Evolutionary conservation across 2,329 filamentous ascomycete genomes (phyloP), one percentile per base, ranked within the genome.

Genomic region (Calonectria hawksworthii): DNA sequence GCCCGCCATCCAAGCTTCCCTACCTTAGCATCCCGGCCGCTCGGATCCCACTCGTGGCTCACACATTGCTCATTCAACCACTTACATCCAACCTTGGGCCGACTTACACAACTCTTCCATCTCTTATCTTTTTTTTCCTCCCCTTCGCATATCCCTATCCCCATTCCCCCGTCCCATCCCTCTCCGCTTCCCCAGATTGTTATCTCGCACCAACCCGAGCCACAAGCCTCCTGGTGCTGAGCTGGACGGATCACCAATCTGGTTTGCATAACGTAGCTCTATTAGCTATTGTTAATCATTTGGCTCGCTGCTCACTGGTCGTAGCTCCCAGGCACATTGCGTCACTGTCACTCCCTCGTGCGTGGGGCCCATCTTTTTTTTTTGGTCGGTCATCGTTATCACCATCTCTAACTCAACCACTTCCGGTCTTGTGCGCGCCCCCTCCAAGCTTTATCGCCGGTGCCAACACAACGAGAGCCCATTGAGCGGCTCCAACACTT

Each of bases 121-220:
- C 75, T 75, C 70, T 71, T 68, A 56, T 72, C 72, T 75, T 70
- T 72, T 71, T 71, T 70, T 74, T 71, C 70, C 69, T 74, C 74
- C 64, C 67, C 71, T 64, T 77, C 64, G 72, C 67, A 34, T 73
- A 21, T 36, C 30, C 51, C 47, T 54, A 50, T 56, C 50, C 68
- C 54, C 47, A 64, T 52, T 61, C 38, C 63, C 56, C 67, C 67
- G 30, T 61, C 34, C 54, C 69, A 41, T 72, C 52, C 72, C 74
- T 75, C 72, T 80, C 79, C 78, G 77, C 73, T 81, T 80, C 80
- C 80, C 80, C 80, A 81, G 80, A 80, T 78, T 81, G 77, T 81
- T 81, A 81, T 81, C 80, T 81, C 74, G 72, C 75, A 77, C 80
- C 80, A 80, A 81, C 79, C 78, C 74, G 71, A 76, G 74, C 72